Conservation (phyloP, 2,329 filamentous ascomycete species). For the Mollisiaceae sp. region DNA sequence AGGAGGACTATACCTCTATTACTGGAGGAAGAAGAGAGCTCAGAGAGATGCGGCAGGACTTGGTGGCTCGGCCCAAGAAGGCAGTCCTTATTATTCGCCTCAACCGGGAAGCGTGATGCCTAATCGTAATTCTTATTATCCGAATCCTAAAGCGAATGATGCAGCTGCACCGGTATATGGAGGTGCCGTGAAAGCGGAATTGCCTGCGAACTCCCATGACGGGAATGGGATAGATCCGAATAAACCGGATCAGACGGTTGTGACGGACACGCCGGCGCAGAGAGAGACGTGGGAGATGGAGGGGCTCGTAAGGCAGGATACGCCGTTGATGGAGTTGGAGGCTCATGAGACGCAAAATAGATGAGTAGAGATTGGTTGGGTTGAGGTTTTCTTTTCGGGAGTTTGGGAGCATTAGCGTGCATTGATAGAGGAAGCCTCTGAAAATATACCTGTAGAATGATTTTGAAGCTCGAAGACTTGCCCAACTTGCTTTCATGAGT, state of each 20-base stretch:
- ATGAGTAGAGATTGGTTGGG: background rate
- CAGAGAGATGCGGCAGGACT: background rate
- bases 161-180: background rate
- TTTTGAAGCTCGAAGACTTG: background rate
- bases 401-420: slow-evolving; percentile 8
- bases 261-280: background rate
- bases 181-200: background rate
- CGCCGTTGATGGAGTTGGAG: slow-evolving; percentile 5
- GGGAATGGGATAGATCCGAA: background rate
- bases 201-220: background rate
- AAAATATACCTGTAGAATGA: background rate
- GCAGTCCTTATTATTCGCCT: background rate
- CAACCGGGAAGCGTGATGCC: background rate
- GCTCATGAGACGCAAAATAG: background rate
- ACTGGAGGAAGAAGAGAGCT: background rate
- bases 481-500: background rate
- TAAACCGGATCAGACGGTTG: background rate
- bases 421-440: slow-evolving; percentile 3
- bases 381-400: background rate
- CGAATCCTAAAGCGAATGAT: background rate
- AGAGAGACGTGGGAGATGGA: slow-evolving; percentile 4
- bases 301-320: background rate
- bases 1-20: slow-evolving; percentile 1
- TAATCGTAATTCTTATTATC: background rate
- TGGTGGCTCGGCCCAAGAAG: background rate